These are phyloP conservation scores for Gracilariopsis chorda DNA, from an alignment of 23 red algal species.

Conservation along the genomic window DNA sequence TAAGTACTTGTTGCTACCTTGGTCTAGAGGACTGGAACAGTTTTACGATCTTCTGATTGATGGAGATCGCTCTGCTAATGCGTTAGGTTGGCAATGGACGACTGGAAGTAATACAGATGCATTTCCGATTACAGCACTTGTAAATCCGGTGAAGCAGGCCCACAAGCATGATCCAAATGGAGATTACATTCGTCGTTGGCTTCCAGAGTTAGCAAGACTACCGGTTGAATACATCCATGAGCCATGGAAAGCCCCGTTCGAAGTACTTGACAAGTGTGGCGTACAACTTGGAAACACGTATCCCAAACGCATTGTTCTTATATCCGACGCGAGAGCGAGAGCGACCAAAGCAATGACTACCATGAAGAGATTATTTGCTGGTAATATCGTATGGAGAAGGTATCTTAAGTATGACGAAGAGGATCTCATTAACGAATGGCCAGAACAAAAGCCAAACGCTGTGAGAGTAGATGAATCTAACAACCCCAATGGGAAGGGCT, in stretches of 20 bases:
- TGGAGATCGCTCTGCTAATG: constrained; percentile 89
- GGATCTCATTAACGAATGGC: constrained; percentile 57
- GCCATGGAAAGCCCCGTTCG: constrained; percentile 79
- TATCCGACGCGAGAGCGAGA: constrained; percentile 51
- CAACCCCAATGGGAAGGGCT: constrained; percentile 2
- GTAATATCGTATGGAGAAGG: background rate
- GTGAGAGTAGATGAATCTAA: background rate
- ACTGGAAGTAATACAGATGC: constrained; percentile 91
- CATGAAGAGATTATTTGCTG: constrained; percentile 77
- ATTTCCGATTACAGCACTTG: constrained; percentile 76
- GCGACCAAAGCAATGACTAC: constrained; percentile 60
- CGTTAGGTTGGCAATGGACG: constrained; percentile 97
- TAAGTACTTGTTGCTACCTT: constrained; percentile 91
- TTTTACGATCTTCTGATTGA: constrained; percentile 80
- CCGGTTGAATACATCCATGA: constrained; percentile 70
- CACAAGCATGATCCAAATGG: constrained; percentile 68
- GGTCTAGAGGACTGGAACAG: constrained; percentile 63
- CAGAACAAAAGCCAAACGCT: constrained; percentile 22
- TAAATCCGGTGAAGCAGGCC: constrained; percentile 70
- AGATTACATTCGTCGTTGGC: constrained; percentile 77
- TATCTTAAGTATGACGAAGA: background rate
- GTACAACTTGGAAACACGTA: constrained; percentile 76
- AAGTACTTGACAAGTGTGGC: constrained; percentile 60
- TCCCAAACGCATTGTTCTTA: constrained; percentile 74
- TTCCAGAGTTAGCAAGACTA: constrained; percentile 85